Conservation (phyloP, 345 rosid species). For the Adansonia digitata region DNA sequence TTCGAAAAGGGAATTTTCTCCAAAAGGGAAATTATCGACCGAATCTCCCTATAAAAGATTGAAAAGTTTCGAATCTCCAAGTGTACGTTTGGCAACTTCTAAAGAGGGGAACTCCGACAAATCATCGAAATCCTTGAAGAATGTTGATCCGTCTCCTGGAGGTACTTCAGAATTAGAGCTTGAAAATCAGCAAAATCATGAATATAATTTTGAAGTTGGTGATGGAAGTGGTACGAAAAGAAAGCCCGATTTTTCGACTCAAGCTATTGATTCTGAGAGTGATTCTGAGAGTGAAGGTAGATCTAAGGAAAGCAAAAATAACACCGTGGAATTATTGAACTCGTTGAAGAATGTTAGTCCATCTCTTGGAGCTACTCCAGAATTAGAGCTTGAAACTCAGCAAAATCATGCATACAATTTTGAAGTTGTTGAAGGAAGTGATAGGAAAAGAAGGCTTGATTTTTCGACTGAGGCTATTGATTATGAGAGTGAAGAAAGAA, state of each 20-base stretch:
- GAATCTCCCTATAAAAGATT: constrained; percentile 15
- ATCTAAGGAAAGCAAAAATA: neutral
- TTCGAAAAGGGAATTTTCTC: constrained; percentile 13
- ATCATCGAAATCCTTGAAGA: neutral
- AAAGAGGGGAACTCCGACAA: constrained; percentile 2
- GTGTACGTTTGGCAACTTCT: neutral
- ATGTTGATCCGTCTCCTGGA: neutral
- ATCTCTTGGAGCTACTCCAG: neutral
- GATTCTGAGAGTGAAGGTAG: too few relatives aligned
- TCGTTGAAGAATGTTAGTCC: neutral
- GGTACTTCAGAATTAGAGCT: too few relatives aligned
- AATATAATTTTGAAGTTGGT: neutral
- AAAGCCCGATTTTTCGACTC: constrained; percentile 19
- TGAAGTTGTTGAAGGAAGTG: constrained; percentile 13
- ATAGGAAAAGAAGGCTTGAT: constrained; percentile 18
- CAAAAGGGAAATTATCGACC: neutral
- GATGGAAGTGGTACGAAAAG: constrained; percentile 16
- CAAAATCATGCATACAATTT: neutral
- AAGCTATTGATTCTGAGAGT: constrained; percentile 4
- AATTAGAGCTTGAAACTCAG: neutral
- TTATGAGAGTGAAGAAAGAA: neutral
- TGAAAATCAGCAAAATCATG: neutral
- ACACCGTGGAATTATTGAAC: constrained; percentile 2
- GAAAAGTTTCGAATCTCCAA: constrained; percentile 16
- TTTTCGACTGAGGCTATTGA: constrained; percentile 19